Percentiles rank a stretch among this genome's conserved stretches.
These are phyloP conservation scores for Boletus rubroflammeus DNA, from an alignment of 768 basidiomycete genomes.

Conservation along the genomic window DNA sequence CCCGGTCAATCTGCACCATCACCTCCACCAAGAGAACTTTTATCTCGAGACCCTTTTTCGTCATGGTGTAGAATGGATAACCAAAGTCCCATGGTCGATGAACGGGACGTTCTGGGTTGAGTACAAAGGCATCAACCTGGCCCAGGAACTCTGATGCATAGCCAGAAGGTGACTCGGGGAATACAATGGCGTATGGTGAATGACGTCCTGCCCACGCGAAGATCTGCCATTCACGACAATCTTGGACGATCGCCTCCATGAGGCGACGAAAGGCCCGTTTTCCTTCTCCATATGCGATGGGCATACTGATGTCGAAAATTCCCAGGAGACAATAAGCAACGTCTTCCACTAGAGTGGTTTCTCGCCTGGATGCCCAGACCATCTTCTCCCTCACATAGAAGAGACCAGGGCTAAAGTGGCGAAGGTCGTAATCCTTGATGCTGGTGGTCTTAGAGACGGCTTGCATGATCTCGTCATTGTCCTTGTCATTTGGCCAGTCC, in stretches of 20 bases:
- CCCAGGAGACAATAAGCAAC: conserved; percentile 5
- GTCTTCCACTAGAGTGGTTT: conserved; percentile 2
- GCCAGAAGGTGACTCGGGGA: conserved; percentile 4
- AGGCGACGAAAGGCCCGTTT: conserved; percentile 9
- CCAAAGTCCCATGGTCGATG: conserved; percentile 8
- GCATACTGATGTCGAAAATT: conserved; percentile 7
- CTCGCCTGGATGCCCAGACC: conserved; percentile 8
- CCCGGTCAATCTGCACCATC: neutral
- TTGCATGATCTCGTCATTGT: neutral
- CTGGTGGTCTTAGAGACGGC: neutral
- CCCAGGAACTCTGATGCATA: neutral
- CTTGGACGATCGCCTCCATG: conserved; percentile 6
- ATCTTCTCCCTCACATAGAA: conserved; percentile 8
- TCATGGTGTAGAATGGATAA: conserved; percentile 2
- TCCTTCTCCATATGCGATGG: conserved; percentile 9
- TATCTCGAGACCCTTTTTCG: conserved; percentile 3
- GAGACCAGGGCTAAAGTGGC: conserved; percentile 5
- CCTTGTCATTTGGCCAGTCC: conserved; percentile 1
- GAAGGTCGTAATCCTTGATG: neutral
- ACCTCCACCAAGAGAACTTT: conserved; percentile 8
- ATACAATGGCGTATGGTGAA: conserved; percentile 2
- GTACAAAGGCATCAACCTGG: neutral
- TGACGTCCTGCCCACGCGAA: conserved; percentile 8
- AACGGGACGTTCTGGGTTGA: neutral
- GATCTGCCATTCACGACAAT: conserved; percentile 8